Percentiles rank a stretch among this genome's conserved stretches.
Evolutionary conservation across 257 asterid genomes (phyloP).

Genomic region (Lantana camara): DNA sequence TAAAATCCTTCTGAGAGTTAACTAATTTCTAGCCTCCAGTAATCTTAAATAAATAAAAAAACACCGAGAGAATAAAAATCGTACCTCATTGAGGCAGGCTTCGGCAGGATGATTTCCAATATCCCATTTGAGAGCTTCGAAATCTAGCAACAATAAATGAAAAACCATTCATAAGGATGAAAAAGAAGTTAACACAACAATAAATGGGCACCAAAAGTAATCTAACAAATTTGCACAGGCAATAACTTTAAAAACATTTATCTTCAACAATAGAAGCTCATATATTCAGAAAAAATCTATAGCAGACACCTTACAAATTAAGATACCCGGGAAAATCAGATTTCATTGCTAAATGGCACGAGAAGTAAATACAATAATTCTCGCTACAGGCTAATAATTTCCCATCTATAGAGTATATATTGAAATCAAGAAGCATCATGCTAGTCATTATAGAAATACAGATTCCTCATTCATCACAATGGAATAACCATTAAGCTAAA

Average conservation of each 20-base stretch:
- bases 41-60: too few species aligned
- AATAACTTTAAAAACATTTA: slow-evolving; percentile 11
- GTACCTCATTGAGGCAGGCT: too few species aligned
- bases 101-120: too few species aligned
- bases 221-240: slow-evolving; percentile 26
- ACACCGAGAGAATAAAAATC: too few species aligned
- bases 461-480: slow-evolving; percentile 12
- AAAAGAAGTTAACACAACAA: neutral
- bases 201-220: too few species aligned
- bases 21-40: too few species aligned
- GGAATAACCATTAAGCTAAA: slow-evolving; percentile 12
- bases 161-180: too few species aligned
- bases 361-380: slow-evolving; percentile 14
- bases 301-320: slow-evolving; percentile 7
- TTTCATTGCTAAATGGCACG: slow-evolving; percentile 17
- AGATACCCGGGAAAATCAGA: slow-evolving; percentile 17
- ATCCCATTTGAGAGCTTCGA: too few species aligned
- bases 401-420: slow-evolving; percentile 4
- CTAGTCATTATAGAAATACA: slow-evolving; percentile 12
- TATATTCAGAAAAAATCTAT: slow-evolving; percentile 10
- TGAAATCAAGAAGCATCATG: slow-evolving; percentile 9
- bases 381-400: slow-evolving; percentile 15
- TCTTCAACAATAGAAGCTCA: slow-evolving; percentile 28
- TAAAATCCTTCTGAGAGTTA: too few species aligned
- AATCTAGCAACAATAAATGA: too few species aligned